A percentile compares a stretch with the other conserved stretches of the same genome.
Conservation (phyloP, 2,329 filamentous ascomycete genomes). For the Mycosphaerella sp. region DNA sequence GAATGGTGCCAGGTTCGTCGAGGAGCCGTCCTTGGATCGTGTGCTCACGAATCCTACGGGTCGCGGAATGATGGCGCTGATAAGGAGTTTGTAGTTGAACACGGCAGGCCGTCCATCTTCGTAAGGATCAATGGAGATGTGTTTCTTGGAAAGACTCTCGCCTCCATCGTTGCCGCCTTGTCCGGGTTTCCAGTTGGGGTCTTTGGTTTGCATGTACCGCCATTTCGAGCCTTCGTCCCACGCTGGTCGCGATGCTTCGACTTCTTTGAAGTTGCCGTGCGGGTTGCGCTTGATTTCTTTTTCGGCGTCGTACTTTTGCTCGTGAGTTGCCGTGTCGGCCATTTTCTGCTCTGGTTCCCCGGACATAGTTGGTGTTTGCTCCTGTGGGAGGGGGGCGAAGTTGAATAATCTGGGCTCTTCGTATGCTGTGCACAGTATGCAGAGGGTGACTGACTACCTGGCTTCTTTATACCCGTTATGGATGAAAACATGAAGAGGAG, state of each 20-base stretch:
- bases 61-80: conserved; percentile 73
- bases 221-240: conserved; percentile 49
- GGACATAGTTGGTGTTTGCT: conserved; percentile 21
- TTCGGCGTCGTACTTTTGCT: conserved; percentile 36
- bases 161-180: conserved; percentile 56
- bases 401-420: too few relatives aligned
- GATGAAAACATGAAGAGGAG: too few relatives aligned
- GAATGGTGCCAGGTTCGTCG: conserved; percentile 77
- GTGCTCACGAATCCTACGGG: conserved; percentile 65
- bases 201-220: conserved; percentile 56
- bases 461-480: too few relatives aligned
- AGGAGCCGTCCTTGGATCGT: conserved; percentile 53
- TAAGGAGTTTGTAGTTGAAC: conserved; percentile 89
- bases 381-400: neutral
- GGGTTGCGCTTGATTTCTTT: conserved; percentile 28
- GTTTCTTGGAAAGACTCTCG: conserved; percentile 47
- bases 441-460: too few relatives aligned
- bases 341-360: conserved; percentile 26
- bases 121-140: conserved; percentile 77
- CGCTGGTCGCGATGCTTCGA: conserved; percentile 59
- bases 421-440: too few relatives aligned
- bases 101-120: conserved; percentile 58
- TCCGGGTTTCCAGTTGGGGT: conserved; percentile 60
- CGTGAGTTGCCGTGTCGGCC: conserved; percentile 25
- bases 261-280: conserved; percentile 67